These are phyloP conservation scores for Avicennia marina DNA, from an alignment of 257 asterid genomes.

Conservation along the genomic window DNA sequence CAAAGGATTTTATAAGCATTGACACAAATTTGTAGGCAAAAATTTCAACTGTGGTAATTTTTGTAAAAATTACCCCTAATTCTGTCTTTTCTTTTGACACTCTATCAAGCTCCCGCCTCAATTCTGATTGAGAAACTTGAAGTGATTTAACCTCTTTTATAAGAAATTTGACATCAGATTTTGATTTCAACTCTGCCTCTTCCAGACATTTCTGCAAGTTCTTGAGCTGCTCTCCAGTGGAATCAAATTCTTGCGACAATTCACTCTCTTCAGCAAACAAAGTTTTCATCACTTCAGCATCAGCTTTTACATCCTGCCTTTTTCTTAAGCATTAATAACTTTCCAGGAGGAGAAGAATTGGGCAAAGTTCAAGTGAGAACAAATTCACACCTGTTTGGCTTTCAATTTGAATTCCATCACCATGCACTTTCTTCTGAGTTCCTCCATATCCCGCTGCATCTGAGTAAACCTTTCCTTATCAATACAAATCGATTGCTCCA, in stretches of 20 bases:
- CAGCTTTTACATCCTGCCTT: constrained; percentile 40
- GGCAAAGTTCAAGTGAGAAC: constrained; percentile 12
- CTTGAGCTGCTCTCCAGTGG: constrained; percentile 39
- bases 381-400: constrained; percentile 43
- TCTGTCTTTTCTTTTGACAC: constrained; percentile 43
- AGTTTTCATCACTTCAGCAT: constrained; percentile 29
- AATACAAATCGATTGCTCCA: constrained; percentile 43
- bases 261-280: constrained; percentile 39
- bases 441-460: constrained; percentile 72
- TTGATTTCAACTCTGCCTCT: constrained; percentile 46
- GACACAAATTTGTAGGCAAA: not conserved
- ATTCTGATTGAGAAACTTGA: constrained; percentile 49
- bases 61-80: constrained; percentile 33
- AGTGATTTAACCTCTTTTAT: constrained; percentile 63
- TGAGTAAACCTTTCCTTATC: constrained; percentile 57
- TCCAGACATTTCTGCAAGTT: constrained; percentile 39
- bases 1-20: not conserved
- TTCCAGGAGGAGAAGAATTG: not conserved
- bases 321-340: constrained; percentile 10
- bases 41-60: constrained; percentile 1
- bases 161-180: constrained; percentile 45
- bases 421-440: constrained; percentile 44
- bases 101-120: constrained; percentile 47
- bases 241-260: constrained; percentile 45
- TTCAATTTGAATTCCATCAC: constrained; percentile 52